Base-by-base conservation (phyloP, 2,329 filamentous ascomycete genomes). In the Phialophora expanda region DNA sequence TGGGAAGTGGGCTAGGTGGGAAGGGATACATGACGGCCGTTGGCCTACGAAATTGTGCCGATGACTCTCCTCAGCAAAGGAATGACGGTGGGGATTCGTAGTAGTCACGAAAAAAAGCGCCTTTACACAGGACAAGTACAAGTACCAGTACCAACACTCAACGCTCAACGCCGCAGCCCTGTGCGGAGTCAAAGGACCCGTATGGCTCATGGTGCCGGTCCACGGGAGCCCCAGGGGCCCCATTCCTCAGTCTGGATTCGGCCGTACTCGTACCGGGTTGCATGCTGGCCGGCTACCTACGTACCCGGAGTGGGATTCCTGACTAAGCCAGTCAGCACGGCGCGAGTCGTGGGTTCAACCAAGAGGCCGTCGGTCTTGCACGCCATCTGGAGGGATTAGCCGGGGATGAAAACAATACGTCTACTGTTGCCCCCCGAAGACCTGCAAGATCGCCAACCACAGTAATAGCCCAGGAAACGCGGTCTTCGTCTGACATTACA, bases 311-410 rank as follows among this genome's bases (percentile, higher is more conserved):
- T 59, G 41, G 46, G 46, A 20, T 30, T 53, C 46, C 46, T 53
- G 57, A 53, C 57, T 53, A 61, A 61, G 46, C 57, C 17, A 53
- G 58, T 61, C 58, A 61, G 46, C 58, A 53, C 56, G 26, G 34
- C 32, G 14, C 38, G 44, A 41, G 38, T 14, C 8, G 22, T n/a
- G 26, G 7, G 30, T 30, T 30, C 30, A 7, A 8, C 7, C 30
- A 9, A 30, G 1, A 9, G 7, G 30, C 2, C 30, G 4, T 50
- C 26, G 12, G 5, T 4, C 2, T 5, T 6, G 14, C 7, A 17
- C n/a, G 4, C 38, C 38, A 41, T 41, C n/a, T 17, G 38, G 4
- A 44, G 38, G 5, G 3, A 44, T n/a, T 44, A 51, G 24, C 48
- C 24, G 48, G 48, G 22, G 20, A 11, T 48, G 6, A 48, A 7